Percentiles rank a stretch among this genome's conserved stretches.
phyloP scores from a whole-genome alignment of 139 green algal species.

The Eudorina sp. region DNA sequence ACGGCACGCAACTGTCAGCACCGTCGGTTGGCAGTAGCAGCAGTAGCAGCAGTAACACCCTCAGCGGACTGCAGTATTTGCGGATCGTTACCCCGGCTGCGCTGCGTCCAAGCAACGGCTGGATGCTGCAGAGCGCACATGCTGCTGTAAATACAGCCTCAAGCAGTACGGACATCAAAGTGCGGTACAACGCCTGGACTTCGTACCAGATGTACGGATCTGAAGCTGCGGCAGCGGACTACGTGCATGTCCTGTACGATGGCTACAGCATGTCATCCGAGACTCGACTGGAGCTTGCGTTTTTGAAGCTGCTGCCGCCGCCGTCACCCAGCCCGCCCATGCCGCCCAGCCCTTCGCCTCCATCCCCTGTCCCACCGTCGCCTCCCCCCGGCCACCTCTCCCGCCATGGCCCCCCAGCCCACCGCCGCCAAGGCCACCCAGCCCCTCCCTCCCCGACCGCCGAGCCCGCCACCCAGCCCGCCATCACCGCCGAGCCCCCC shows the following conservation, averaged over 20 bases:
- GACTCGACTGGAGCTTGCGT: neutral
- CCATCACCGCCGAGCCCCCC: too few relatives aligned
- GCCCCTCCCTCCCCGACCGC: too few relatives aligned
- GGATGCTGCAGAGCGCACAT: neutral
- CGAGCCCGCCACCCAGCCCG: too few relatives aligned
- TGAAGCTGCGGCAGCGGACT: neutral
- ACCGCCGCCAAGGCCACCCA: neutral
- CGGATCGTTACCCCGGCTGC: neutral
- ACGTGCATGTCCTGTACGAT: constrained; percentile 4
- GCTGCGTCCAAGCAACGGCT: neutral
- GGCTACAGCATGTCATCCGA: neutral
- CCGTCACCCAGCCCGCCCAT: neutral
- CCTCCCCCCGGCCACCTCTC: neutral
- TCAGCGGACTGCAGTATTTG: constrained; percentile 2
- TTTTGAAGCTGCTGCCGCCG: neutral
- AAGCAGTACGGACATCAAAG: neutral
- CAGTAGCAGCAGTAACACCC: neutral
- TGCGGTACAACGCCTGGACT: constrained; percentile 18
- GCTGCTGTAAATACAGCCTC: too few relatives aligned
- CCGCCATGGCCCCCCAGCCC: neutral
- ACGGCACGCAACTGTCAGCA: neutral
- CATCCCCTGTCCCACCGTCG: neutral
- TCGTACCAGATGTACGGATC: constrained; percentile 7
- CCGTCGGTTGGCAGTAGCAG: neutral
- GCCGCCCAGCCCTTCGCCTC: neutral